Conservation (phyloP, 1,284 basidiomycete genomes). For the Microbotryomycetes sp. region DNA sequence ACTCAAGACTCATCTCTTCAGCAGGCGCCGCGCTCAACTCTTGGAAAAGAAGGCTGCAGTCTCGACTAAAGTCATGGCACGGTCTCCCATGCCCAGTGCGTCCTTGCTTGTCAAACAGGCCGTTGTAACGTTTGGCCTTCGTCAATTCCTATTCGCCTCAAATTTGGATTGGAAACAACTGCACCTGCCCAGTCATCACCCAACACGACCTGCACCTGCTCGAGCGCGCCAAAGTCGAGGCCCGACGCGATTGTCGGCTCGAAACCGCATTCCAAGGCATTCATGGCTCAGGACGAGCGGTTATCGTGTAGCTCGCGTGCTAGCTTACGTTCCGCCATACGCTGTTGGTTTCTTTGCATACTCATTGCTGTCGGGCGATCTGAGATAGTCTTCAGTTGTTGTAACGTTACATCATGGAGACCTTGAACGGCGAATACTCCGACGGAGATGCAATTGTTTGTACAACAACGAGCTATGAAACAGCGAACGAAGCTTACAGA, state of each 20-base stretch:
- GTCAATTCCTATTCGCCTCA: not conserved
- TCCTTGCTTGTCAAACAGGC: not conserved
- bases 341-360: conserved; percentile 25
- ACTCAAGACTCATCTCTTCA: not conserved
- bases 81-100: not conserved
- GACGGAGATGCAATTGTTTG: too few species aligned
- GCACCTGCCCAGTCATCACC: too few species aligned
- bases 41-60: not conserved
- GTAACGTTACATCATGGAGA: too few species aligned
- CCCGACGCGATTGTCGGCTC: not conserved
- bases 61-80: not conserved
- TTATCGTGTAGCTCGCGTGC: not conserved
- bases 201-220: too few species aligned
- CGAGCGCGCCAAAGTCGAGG: not conserved
- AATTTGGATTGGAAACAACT: too few species aligned
- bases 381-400: too few species aligned
- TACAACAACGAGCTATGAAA: not conserved
- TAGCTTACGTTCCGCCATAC: conserved; percentile 22
- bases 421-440: too few species aligned
- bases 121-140: not conserved
- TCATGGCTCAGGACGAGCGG: not conserved
- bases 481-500: not conserved
- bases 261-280: not conserved
- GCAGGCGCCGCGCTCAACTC: not conserved
- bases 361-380: conserved; percentile 19